Percentiles rank a stretch among this genome's conserved stretches.
phyloP scores from a whole-genome alignment of 352 stramenopile species.

The Phytopythium sindhum region DNA sequence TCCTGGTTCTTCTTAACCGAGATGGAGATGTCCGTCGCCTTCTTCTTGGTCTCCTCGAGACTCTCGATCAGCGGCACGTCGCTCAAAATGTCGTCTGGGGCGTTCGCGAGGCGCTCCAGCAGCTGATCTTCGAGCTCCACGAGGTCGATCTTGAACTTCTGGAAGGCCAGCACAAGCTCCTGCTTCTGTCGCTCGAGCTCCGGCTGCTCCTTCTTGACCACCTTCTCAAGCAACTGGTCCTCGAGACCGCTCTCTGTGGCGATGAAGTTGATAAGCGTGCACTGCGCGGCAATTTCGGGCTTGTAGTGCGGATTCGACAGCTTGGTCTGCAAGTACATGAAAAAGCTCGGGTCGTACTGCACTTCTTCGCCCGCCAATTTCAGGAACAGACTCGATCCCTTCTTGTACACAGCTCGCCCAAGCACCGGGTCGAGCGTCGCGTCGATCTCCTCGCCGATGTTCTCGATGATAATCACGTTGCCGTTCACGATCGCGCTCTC shows the following conservation, averaged over 20 bases:
- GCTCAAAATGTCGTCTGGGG: constrained; percentile 95
- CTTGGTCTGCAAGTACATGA: constrained; percentile 97
- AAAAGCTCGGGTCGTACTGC: constrained; percentile 95
- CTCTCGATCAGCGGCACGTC: constrained; percentile 96
- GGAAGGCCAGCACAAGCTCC: constrained; percentile 90
- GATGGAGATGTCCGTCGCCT: constrained; percentile 94
- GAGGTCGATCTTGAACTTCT: constrained; percentile 96
- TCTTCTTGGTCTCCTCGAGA: constrained; percentile 96
- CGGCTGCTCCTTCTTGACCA: constrained; percentile 94
- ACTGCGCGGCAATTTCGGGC: constrained; percentile 95
- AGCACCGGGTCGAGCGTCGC: constrained; percentile 96
- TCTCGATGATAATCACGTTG: constrained; percentile 96
- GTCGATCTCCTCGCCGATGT: constrained; percentile 97
- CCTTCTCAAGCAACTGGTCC: constrained; percentile 95
- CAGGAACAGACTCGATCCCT: constrained; percentile 92
- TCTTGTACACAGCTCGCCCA: constrained; percentile 95
- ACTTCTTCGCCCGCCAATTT: constrained; percentile 95
- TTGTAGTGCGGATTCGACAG: constrained; percentile 98
- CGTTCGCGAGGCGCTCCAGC: constrained; percentile 93
- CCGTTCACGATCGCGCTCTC: constrained; percentile 94
- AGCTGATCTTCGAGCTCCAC: constrained; percentile 96
- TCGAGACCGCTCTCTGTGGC: constrained; percentile 95
- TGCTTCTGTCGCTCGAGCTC: constrained; percentile 95
- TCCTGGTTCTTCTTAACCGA: constrained; percentile 94
- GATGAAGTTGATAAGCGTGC: constrained; percentile 98